Evolutionary conservation across 495 filamentous ascomycete species (phyloP), one percentile per base, ranked within the genome.

Genomic region (Xylaria telfairii): DNA sequence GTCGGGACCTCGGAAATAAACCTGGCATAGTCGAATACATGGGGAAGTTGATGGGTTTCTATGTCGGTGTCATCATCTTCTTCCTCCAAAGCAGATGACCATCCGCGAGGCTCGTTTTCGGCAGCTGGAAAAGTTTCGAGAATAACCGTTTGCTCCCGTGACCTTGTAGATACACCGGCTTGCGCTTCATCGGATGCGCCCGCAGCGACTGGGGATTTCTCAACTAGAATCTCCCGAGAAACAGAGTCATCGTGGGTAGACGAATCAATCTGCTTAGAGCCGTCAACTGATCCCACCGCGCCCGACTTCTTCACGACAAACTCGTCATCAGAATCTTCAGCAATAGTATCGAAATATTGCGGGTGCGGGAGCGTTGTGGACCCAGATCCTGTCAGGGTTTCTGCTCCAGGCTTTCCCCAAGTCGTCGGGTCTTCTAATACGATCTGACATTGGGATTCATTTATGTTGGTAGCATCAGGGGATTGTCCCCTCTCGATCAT

Each of bases 291-390:
- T 4, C 4, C 32, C 10, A 19, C 44, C 49, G 39, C 19, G 37
- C 21, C 39, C 4, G 5, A 34, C 26, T 67, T 32, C 4, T 56
- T 34, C 7, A 54, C 32, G 17, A 59, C 26, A 17, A 59, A 44
- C 8, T 59, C 37, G 46, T 57, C 65, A 46, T 57, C 51, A 34
- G 51, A 67, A 21, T 46, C 39, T 34, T 67, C 65, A 13, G 47
- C 32, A 12, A 59, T 15, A 32, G 65, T 46, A 26, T 67, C 51
- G n/a, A 67, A 32, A 46, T 42, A 57, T 39, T 32, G 51, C 17
- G 39, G 65, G 0, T 32, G 34, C 4, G 0, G 26, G 10, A 21
- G 10, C 21, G 37, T 8, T 21, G 46, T 28, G 13, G 21, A 26
- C n/a, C 8, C 12, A 15, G 30, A 30, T n/a, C 9, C n/a, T 30